Conservation (phyloP, 2,329 filamentous ascomycete genomes). For the Didymella arachidicola region DNA sequence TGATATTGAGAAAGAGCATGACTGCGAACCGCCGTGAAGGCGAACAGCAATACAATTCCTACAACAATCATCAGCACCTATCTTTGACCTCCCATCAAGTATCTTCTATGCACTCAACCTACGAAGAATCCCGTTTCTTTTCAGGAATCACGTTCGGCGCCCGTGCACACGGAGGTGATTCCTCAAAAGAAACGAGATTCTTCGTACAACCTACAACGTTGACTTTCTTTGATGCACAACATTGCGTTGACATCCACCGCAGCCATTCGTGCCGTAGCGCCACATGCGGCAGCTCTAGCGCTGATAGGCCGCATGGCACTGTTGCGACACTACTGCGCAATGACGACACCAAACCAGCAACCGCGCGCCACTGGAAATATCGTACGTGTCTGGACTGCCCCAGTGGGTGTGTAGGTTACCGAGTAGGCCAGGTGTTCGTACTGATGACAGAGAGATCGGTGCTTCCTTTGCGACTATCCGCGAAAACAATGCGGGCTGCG, state of each 20-base stretch:
- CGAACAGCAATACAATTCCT: not conserved
- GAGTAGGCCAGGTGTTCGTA: not conserved
- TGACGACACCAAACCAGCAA: slow-evolving; percentile 16
- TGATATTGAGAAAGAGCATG: too few relatives aligned
- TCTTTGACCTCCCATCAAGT: too few relatives aligned
- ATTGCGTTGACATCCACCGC: not conserved
- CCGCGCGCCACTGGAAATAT: slow-evolving; percentile 10
- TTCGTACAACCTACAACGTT: not conserved
- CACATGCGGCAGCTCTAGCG: slow-evolving; percentile 9
- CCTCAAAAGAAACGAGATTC: too few relatives aligned
- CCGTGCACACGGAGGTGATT: too few relatives aligned
- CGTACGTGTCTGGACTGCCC: not conserved
- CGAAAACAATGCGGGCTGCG: not conserved
- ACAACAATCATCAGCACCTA: not conserved
- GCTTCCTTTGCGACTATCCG: not conserved
- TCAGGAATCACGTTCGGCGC: too few relatives aligned
- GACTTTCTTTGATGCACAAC: not conserved
- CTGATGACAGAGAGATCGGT: not conserved
- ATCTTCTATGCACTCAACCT: not conserved
- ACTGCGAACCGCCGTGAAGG: too few relatives aligned
- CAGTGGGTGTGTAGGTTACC: not conserved
- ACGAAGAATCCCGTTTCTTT: too few relatives aligned
- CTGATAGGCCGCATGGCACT: slow-evolving; percentile 9
- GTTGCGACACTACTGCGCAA: slow-evolving; percentile 8
- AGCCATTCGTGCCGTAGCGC: not conserved